Conservation (phyloP, 164 flowering plant species). For the Paratinospora sagittata region DNA sequence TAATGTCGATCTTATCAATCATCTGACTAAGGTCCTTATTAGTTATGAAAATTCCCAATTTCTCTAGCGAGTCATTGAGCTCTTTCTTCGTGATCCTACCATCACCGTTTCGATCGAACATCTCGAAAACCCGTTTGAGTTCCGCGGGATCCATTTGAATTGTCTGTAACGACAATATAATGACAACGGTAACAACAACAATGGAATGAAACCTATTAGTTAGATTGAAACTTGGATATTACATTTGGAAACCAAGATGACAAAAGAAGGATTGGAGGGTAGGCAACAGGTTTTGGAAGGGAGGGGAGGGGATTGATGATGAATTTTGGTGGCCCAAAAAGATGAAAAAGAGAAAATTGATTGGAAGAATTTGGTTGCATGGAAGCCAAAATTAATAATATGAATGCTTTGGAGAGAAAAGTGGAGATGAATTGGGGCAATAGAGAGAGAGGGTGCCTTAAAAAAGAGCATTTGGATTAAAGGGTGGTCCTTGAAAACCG, state of each 20-base stretch:
- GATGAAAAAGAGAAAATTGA: not conserved
- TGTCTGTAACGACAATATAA: too few relatives aligned
- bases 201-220: too few relatives aligned
- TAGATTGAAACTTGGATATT: too few relatives aligned
- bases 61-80: conserved; percentile 41
- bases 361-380: not conserved
- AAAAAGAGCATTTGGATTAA: not conserved
- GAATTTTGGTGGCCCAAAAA: not conserved
- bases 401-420: not conserved
- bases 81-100: conserved; percentile 47
- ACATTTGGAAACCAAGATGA: too few relatives aligned
- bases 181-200: too few relatives aligned
- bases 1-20: conserved; percentile 44
- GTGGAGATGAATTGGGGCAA: not conserved
- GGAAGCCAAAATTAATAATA: not conserved
- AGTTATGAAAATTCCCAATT: conserved; percentile 42
- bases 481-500: not conserved
- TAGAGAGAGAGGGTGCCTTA: not conserved
- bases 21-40: conserved; percentile 39
- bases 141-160: conserved; percentile 30
- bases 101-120: conserved; percentile 56
- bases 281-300: not conserved
- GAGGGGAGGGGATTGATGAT: not conserved
- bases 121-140: conserved; percentile 43
- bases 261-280: too few relatives aligned